Evolutionary conservation across 2,329 filamentous ascomycete species (phyloP).

Genomic region (Zasmidium angulare): DNA sequence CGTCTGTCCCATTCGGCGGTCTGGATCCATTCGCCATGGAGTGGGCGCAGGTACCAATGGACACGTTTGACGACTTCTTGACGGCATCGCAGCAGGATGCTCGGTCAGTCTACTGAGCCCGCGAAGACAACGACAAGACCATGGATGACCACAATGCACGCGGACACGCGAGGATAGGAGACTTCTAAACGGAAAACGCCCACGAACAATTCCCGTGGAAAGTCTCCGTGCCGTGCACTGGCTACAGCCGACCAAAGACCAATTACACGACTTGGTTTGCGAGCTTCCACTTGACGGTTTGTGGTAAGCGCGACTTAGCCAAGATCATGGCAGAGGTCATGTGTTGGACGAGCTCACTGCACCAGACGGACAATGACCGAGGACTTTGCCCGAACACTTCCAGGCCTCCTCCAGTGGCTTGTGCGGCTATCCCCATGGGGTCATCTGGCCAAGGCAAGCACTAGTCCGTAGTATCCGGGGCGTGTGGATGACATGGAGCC

Average conservation of each 20-base stretch:
- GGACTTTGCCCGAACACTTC: background rate
- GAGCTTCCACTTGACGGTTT: no score
- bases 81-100: background rate
- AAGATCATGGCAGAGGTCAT: no score
- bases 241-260: no score
- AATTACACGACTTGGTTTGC: no score
- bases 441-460: background rate
- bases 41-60: constrained; percentile 10
- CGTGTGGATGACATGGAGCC: background rate
- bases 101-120: background rate
- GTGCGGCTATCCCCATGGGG: background rate
- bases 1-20: constrained; percentile 5
- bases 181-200: no score
- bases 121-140: no score
- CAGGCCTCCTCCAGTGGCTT: background rate
- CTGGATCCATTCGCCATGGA: constrained; percentile 12
- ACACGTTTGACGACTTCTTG: constrained; percentile 1
- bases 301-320: no score
- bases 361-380: background rate
- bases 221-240: background rate
- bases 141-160: no score
- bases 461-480: background rate
- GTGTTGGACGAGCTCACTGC: background rate
- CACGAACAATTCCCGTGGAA: background rate
- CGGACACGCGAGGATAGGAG: no score